Base-by-base conservation (phyloP, 2,329 filamentous ascomycete genomes). In the Bipolaris oryzae region DNA sequence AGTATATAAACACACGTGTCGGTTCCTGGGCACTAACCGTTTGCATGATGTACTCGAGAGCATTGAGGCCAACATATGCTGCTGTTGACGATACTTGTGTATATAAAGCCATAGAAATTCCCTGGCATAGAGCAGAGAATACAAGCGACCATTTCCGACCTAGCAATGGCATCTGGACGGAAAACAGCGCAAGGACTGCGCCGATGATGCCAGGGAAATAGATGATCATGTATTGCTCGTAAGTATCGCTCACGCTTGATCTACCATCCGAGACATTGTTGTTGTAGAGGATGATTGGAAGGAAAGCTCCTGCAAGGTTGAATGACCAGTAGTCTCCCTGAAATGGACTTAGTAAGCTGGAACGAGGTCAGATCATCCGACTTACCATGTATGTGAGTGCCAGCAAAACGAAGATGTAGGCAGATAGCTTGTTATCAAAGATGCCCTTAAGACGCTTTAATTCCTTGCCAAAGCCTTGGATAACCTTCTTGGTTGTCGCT, bases 311-410 rank as follows among this genome's bases (percentile, higher is more conserved):
- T 16, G 68, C 69, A 3, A 72, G 60, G 23, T 72, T 72, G 54
- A 72, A 72, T 7, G 69, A 72, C 68, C 69, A 72, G 63, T 72
- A 72, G 35, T 72, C 66, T n/a, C 69, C 69, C 63, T 65, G 4
- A 13, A 31, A 31, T 5, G 4, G 10, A 31, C 3, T 31, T 31
- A 31, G 10, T 31, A 31, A 11, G 28, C 10, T 31, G 3, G 3
- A 3, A 13, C 28, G 10, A 13, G 4, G 28, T 31, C 4, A 5
- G 18, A 6, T 16, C 2, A 7, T 35, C 28, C 10, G 3, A 15
- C 20, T 49, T 53, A 63, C 62, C 67, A 70, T 70, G 45, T 72
- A 72, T 3, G 69, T 60, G 15, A 72, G 57, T 6, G 63, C 69
- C 7, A 72, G 60, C 4, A 72, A 58, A 7, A 70, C 28, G 18